Conservation (phyloP, 306 rosid species). For the Oemleria cerasiformis region DNA sequence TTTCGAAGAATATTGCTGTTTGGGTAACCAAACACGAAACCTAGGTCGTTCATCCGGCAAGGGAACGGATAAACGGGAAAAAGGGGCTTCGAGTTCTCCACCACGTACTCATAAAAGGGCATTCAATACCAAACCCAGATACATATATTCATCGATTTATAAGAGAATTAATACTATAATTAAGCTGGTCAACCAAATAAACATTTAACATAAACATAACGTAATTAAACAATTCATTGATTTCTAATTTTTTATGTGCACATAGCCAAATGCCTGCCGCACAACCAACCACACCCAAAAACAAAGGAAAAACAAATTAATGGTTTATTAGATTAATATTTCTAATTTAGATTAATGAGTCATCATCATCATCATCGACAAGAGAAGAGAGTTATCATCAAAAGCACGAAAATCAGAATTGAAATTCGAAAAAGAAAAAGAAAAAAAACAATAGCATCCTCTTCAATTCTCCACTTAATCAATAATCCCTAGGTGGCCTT, state of each 20-base stretch:
- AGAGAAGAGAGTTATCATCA: slow-evolving; percentile 9
- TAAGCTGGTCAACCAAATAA: slow-evolving; percentile 26
- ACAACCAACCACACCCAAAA: neutral
- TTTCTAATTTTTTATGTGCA: slow-evolving; percentile 12
- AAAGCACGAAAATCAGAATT: slow-evolving; percentile 36
- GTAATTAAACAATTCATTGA: slow-evolving; percentile 7
- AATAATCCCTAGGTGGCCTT: slow-evolving; percentile 15
- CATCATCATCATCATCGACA: slow-evolving; percentile 26
- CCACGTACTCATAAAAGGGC: slow-evolving; percentile 58
- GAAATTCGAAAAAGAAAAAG: slow-evolving; percentile 43
- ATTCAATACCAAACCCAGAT: slow-evolving; percentile 41
- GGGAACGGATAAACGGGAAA: slow-evolving; percentile 68
- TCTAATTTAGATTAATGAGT: neutral
- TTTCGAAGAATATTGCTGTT: neutral
- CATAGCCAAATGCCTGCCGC: slow-evolving; percentile 27
- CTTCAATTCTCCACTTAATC: neutral
- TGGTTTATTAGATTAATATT: slow-evolving; percentile 20
- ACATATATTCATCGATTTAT: neutral
- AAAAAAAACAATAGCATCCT: slow-evolving; percentile 26
- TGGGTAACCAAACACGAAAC: slow-evolving; percentile 62
- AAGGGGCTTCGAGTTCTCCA: slow-evolving; percentile 72
- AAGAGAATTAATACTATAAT: slow-evolving; percentile 4
- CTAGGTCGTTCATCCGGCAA: slow-evolving; percentile 65
- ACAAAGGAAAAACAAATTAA: neutral
- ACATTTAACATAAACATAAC: slow-evolving; percentile 7